Evolutionary conservation across 2,329 filamentous ascomycete genomes (phyloP).

Genomic region (Fusarium agapanthi): DNA sequence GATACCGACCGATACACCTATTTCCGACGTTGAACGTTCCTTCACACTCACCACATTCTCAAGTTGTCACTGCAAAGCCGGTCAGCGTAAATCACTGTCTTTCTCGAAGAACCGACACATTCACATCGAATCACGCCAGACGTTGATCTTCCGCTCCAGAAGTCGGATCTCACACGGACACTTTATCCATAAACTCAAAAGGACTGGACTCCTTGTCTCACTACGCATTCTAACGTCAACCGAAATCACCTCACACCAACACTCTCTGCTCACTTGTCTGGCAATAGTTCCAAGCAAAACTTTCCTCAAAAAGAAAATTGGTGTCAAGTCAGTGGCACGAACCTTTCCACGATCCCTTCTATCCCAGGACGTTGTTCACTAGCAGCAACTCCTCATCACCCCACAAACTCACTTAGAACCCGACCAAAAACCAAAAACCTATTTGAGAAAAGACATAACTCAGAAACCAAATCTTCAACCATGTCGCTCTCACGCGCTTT

Average conservation of each 20-base stretch:
- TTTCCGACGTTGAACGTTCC: constrained; percentile 46
- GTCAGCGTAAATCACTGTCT: constrained; percentile 28
- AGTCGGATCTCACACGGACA: constrained; percentile 18
- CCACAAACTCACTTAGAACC: constrained; percentile 10
- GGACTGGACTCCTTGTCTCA: constrained; percentile 43
- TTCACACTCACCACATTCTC: constrained; percentile 21
- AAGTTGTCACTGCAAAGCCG: constrained; percentile 24
- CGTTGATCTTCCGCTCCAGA: constrained; percentile 26
- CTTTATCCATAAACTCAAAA: constrained; percentile 23
- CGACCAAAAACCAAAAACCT: not conserved
- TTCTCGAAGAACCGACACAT: constrained; percentile 25
- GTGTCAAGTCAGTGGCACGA: constrained; percentile 36
- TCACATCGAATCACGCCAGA: constrained; percentile 26
- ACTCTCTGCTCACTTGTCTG: constrained; percentile 19
- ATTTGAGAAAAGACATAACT: constrained; percentile 3
- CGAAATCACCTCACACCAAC: constrained; percentile 16
- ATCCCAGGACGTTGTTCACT: constrained; percentile 9
- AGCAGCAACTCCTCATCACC: constrained; percentile 4
- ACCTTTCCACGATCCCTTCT: constrained; percentile 1
- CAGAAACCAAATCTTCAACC: constrained; percentile 26
- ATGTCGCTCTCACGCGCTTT: constrained; percentile 75
- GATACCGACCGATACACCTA: constrained; percentile 36
- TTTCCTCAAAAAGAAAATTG: constrained; percentile 15
- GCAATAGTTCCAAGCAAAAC: constrained; percentile 14
- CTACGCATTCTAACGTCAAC: constrained; percentile 23